Base-by-base conservation (phyloP, 176 grass and related monocot genomes). In the Oryza australiensis region DNA sequence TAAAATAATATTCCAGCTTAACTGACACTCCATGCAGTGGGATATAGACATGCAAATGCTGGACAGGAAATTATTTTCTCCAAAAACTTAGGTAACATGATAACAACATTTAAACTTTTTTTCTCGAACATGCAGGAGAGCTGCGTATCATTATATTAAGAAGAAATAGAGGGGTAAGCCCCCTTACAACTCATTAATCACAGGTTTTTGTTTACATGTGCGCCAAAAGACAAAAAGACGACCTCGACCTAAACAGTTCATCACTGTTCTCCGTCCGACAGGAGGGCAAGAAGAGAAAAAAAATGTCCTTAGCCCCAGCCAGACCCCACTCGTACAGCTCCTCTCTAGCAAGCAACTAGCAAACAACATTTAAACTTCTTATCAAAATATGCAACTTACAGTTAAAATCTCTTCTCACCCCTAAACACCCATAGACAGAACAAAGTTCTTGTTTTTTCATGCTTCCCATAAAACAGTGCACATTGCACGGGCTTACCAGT, bases 381-480 rank as follows among this genome's bases (percentile, higher is more conserved):
- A 46, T 5, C n/a, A 67, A 18, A 32, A 18, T 32, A n/a, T 26
- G 8, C 23, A 66, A 55, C 43, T 30, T 22, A 37, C 9, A 49
- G 23, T 35, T 38, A 42, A 71, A 38, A 42, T 81, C 80, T 10
- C 40, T 45, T 35, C 55, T 34, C n/a, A 23, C 51, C 42, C 33
- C 16, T 72, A 24, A 82, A 80, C 76, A 74, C 35, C 26, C 35
- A 81, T 75, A 68, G 13, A 81, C 13, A 59, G 26, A 74, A 65
- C 5, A 11, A 53, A 46, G 14, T 5, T 64, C 1, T 29, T 55
- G 12, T 26, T 75, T 38, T 32, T 30, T 15, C 38, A 6, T 55
- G 3, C 49, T 33, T 55, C 26, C 48, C 8, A 32, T 6, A 42
- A 73, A 79, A 73, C 43, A 68, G 40, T 53, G 83, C 2, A 66